Base-by-base conservation (phyloP, 2,329 filamentous ascomycete genomes). In the Torrubiellomyces zombiae region DNA sequence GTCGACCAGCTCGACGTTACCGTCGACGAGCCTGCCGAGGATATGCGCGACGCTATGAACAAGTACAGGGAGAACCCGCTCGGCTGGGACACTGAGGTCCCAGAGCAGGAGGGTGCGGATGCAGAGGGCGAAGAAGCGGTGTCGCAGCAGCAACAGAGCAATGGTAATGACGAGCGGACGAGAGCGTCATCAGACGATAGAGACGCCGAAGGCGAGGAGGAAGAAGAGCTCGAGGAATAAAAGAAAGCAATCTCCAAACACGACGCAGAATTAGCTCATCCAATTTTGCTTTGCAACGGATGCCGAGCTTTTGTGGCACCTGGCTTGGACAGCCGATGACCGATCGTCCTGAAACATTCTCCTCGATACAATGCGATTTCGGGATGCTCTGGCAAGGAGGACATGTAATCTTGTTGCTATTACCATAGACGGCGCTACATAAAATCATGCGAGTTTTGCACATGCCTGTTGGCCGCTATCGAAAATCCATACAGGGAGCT, bases 1-100 rank as follows among this genome's bases (percentile, higher is more conserved):
- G 51, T 70, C 9, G 65, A 72, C 35, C 58, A 68, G 36, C 50
- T 71, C 23, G 60, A 69, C 25, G 49, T 72, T 14, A 55, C 51
- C 7, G 53, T 75, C 9, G 53, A 60, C 16, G 65, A 71, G 20
- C 66, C 67, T 6, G 55, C 53, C 16, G 64, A 69, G 22, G 56
- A 63, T 9, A 58, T 67, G 40, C 50, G 46, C 21, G 50, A 51
- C n/a, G 53, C 58, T 32, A 62, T 71, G 47, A 54, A 55, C 28
- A 41, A 53, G 25, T 73, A 61, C 49, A 59, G 56, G 40, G 53
- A 55, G 13, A 50, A 66, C 32, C 66, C 66, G 4, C 57, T 65
- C 15, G 60, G 60, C 12, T 56, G 51, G 34, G 43, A 57, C 12
- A 51, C 58, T 14, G 50, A 50, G 11, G 47, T 42, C 11, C 48